Conservation (phyloP, 2,329 filamentous ascomycete species). For the Mycosphaerella sp. region DNA sequence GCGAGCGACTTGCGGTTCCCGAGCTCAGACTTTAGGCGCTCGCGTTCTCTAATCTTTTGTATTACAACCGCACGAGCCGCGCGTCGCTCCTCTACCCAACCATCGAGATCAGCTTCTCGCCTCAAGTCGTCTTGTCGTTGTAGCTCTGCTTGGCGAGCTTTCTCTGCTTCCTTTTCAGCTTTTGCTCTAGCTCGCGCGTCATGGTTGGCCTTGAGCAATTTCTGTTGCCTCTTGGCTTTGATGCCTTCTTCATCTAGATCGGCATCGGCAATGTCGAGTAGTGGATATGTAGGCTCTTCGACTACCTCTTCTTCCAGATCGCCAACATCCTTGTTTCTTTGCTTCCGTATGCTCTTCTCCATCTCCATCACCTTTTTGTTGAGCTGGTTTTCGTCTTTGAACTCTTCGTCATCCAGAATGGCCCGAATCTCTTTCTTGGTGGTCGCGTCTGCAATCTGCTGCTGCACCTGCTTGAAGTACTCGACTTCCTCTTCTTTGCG, state of each 20-base stretch:
- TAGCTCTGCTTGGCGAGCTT: slow-evolving; percentile 74
- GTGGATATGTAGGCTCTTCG: slow-evolving; percentile 76
- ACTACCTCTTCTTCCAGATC: slow-evolving; percentile 69
- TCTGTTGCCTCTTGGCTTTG: slow-evolving; percentile 89
- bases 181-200: slow-evolving; percentile 92
- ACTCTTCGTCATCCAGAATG: slow-evolving; percentile 75
- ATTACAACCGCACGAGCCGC: slow-evolving; percentile 64
- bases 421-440: slow-evolving; percentile 89
- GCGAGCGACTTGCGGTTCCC: slow-evolving; percentile 95
- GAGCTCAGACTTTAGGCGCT: slow-evolving; percentile 86
- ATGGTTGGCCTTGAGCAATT: slow-evolving; percentile 87
- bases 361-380: slow-evolving; percentile 82
- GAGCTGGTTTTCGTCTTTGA: slow-evolving; percentile 83
- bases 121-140: slow-evolving; percentile 77
- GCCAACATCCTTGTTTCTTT: slow-evolving; percentile 88
- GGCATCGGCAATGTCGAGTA: slow-evolving; percentile 85
- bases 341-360: slow-evolving; percentile 82
- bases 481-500: slow-evolving; percentile 93
- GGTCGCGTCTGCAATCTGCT: slow-evolving; percentile 58
- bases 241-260: slow-evolving; percentile 84
- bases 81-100: slow-evolving; percentile 79
- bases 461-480: slow-evolving; percentile 81
- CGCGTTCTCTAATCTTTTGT: slow-evolving; percentile 84
- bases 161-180: slow-evolving; percentile 90
- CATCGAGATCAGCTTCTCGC: slow-evolving; percentile 74